Evolutionary conservation across 2,329 filamentous ascomycete species (phyloP).

Genomic region (Cyphellophora attinorum): DNA sequence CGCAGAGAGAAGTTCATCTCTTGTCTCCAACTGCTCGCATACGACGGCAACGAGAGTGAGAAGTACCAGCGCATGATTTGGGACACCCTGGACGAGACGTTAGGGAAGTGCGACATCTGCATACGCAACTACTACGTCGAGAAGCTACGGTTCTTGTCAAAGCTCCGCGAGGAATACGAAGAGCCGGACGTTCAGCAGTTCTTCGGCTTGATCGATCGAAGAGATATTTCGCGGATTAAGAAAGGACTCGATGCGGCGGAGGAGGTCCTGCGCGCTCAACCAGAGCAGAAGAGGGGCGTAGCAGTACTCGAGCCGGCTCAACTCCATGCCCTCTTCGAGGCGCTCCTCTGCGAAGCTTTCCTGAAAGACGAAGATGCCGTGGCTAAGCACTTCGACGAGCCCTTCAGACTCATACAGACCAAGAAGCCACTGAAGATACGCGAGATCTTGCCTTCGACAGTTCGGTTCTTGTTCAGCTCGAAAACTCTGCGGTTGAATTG

Average conservation of each 20-base stretch:
- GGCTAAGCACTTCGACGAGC: constrained; percentile 60
- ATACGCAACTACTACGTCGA: constrained; percentile 65
- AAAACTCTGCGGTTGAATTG: constrained; percentile 56
- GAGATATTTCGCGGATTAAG: constrained; percentile 54
- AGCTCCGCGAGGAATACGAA: constrained; percentile 48
- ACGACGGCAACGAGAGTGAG: constrained; percentile 51
- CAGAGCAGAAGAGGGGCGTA: constrained; percentile 42
- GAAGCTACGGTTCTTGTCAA: constrained; percentile 53
- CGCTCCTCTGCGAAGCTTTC: constrained; percentile 73
- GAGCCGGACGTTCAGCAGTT: constrained; percentile 41
- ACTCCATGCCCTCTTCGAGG: constrained; percentile 77
- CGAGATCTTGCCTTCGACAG: constrained; percentile 70
- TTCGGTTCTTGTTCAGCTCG: constrained; percentile 70
- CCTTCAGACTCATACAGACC: constrained; percentile 71
- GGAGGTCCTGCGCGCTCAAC: constrained; percentile 40
- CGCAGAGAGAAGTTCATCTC: constrained; percentile 56
- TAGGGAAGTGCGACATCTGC: constrained; percentile 60
- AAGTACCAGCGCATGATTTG: constrained; percentile 53
- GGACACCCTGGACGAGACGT: constrained; percentile 45
- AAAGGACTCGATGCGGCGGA: constrained; percentile 49
- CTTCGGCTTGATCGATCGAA: constrained; percentile 46
- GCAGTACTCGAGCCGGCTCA: constrained; percentile 47
- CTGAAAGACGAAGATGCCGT: constrained; percentile 49
- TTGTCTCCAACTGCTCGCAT: constrained; percentile 60
- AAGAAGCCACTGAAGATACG: constrained; percentile 70